These are phyloP conservation scores for Pseudonectria foliicola DNA, from an alignment of 2,329 filamentous ascomycete species.

Conservation along the genomic window DNA sequence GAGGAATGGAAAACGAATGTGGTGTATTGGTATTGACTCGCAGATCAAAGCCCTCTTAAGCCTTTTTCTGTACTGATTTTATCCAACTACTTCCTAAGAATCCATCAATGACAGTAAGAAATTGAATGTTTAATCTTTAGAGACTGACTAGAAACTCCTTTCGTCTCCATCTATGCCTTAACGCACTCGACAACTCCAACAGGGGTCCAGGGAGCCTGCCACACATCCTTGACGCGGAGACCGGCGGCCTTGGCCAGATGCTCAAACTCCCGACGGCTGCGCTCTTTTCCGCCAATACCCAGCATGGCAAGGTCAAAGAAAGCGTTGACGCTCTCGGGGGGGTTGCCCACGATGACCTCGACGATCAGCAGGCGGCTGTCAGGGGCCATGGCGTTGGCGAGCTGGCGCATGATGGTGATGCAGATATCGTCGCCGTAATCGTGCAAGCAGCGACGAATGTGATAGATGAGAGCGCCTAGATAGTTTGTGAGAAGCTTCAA, in stretches of 20 bases:
- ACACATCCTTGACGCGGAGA: constrained; percentile 18
- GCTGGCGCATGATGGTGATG: constrained; percentile 23
- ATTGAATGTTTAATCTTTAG: too few relatives aligned
- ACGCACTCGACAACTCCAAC: constrained; percentile 15
- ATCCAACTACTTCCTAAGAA: too few relatives aligned
- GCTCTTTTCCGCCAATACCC: constrained; percentile 27
- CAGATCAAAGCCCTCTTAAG: too few relatives aligned
- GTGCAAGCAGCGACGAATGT: constrained; percentile 24
- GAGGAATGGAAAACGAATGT: too few relatives aligned
- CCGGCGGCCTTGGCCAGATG: constrained; percentile 18
- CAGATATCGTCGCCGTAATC: constrained; percentile 28
- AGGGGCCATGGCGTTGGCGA: constrained; percentile 21
- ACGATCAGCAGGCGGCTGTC: constrained; percentile 29
- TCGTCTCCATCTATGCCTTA: constrained; percentile 1
- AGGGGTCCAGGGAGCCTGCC: constrained; percentile 3
- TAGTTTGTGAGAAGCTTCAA: not conserved
- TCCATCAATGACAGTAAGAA: too few relatives aligned
- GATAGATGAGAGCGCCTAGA: constrained; percentile 28
- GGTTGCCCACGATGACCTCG: constrained; percentile 24
- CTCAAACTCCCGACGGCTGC: constrained; percentile 20
- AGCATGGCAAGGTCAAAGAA: constrained; percentile 27
- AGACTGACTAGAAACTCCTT: too few relatives aligned
- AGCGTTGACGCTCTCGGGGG: constrained; percentile 17
- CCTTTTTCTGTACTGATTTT: too few relatives aligned
- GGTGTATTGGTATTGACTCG: too few relatives aligned